Evolutionary conservation across 2,329 filamentous ascomycete species (phyloP).

Genomic region (Pestalotiopsis fici): DNA sequence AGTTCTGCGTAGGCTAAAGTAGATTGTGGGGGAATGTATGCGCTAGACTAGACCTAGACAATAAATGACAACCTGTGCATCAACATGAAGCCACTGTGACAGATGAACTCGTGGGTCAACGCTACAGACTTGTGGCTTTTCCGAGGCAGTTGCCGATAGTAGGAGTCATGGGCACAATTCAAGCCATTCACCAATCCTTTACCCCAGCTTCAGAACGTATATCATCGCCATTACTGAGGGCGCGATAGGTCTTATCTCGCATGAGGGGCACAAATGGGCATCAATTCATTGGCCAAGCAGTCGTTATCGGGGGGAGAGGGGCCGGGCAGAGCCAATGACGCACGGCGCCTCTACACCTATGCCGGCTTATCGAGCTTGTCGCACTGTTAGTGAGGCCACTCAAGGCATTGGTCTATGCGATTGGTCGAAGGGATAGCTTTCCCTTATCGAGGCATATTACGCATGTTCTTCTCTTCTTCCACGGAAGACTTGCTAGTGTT

Average conservation of each 20-base stretch:
- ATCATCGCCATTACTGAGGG: not conserved
- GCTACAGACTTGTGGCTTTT: not conserved
- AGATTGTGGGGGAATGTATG: not conserved
- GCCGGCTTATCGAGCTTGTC: constrained; percentile 2
- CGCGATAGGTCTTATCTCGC: not conserved
- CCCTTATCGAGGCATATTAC: constrained; percentile 7
- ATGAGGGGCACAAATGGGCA: not conserved
- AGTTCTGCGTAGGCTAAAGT: not conserved
- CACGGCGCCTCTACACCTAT: not conserved
- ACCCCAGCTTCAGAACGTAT: no score
- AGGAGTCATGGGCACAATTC: not conserved
- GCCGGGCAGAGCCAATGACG: constrained; percentile 3
- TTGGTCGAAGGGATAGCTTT: constrained; percentile 7
- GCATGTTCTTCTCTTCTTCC: not conserved
- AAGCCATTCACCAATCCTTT: no score
- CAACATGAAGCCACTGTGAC: not conserved
- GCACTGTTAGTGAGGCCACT: not conserved
- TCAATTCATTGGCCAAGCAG: not conserved
- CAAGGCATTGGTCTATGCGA: not conserved
- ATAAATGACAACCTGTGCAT: not conserved
- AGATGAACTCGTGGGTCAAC: not conserved
- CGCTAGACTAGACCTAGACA: not conserved
- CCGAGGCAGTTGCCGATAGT: not conserved
- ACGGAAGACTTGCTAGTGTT: not conserved
- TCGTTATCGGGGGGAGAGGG: not conserved